Conservation (phyloP, 257 asterid species). For the Eustoma russellianum region DNA sequence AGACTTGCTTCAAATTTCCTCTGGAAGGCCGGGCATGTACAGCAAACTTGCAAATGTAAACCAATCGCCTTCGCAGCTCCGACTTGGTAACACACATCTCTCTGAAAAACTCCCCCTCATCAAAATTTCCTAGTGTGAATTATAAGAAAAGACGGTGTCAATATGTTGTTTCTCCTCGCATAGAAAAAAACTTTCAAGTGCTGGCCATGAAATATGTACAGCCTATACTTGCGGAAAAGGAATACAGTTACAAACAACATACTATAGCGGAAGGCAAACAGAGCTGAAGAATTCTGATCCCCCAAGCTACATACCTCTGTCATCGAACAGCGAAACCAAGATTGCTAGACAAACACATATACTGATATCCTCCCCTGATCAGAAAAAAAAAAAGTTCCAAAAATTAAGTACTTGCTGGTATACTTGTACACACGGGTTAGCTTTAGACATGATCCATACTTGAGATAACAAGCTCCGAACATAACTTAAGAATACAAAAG, state of each 20-base stretch:
- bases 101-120: slow-evolving; percentile 40
- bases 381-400: slow-evolving; percentile 8
- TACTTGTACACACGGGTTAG: too few relatives aligned
- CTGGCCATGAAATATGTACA: too few relatives aligned
- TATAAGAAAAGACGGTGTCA: background rate
- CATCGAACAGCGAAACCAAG: slow-evolving; percentile 55
- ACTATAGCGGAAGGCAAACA: too few relatives aligned
- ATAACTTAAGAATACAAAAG: too few relatives aligned
- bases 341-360: slow-evolving; percentile 74
- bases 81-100: slow-evolving; percentile 40
- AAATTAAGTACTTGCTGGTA: too few relatives aligned
- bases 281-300: too few relatives aligned
- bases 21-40: slow-evolving; percentile 92
- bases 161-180: too few relatives aligned
- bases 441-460: too few relatives aligned
- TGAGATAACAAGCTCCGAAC: too few relatives aligned
- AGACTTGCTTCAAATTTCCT: slow-evolving; percentile 89
- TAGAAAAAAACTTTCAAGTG: too few relatives aligned
- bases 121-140: slow-evolving; percentile 47
- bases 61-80: slow-evolving; percentile 62
- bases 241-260: too few relatives aligned
- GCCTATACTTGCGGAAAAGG: too few relatives aligned
- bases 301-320: slow-evolving; percentile 33
- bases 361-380: slow-evolving; percentile 91
- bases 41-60: slow-evolving; percentile 59